Percentiles rank a stretch among this genome's conserved stretches.
phyloP scores from a whole-genome alignment of 805 yeast species.

The Metschnikowia hibisci region DNA sequence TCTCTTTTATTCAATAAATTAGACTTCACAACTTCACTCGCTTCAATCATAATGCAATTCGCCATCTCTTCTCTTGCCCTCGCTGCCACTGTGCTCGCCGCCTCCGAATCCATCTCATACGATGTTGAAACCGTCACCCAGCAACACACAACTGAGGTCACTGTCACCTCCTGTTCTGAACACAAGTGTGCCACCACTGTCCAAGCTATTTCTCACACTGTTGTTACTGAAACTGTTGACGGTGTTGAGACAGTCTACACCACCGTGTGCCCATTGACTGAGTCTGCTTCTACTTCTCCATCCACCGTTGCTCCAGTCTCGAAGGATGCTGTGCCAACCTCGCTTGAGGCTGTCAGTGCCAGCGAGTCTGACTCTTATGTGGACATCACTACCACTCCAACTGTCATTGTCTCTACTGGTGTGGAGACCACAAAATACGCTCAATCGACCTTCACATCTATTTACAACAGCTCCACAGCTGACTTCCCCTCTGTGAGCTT shows the following conservation, averaged over 20 bases:
- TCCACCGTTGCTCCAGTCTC: conserved; percentile 9
- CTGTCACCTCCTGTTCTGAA: conserved; percentile 26
- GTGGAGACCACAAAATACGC: conserved; percentile 40
- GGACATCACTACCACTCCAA: conserved; percentile 50
- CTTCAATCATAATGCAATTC: conserved; percentile 21
- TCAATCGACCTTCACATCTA: conserved; percentile 38
- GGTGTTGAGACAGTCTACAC: conserved; percentile 25
- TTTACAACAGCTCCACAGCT: conserved; percentile 21
- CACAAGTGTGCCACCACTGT: conserved; percentile 19
- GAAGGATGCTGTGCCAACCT: conserved; percentile 4
- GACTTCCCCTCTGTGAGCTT: conserved; percentile 24
- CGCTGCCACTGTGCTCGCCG: conserved; percentile 21
- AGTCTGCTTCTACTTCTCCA: conserved; percentile 14
- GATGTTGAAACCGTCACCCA: conserved; percentile 19
- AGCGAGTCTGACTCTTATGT: conserved; percentile 38
- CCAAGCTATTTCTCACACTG: conserved; percentile 13
- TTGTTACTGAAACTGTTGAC: conserved; percentile 24
- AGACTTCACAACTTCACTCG: neutral
- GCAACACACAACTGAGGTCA: conserved; percentile 24
- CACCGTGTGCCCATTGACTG: conserved; percentile 18
- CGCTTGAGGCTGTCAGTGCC: conserved; percentile 16
- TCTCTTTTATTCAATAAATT: neutral
- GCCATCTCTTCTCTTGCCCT: conserved; percentile 18
- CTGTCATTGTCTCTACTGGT: conserved; percentile 43
- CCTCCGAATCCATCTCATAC: conserved; percentile 19